phyloP scores from a whole-genome alignment of 768 basidiomycete species.

The Boletus reticuloceps region DNA sequence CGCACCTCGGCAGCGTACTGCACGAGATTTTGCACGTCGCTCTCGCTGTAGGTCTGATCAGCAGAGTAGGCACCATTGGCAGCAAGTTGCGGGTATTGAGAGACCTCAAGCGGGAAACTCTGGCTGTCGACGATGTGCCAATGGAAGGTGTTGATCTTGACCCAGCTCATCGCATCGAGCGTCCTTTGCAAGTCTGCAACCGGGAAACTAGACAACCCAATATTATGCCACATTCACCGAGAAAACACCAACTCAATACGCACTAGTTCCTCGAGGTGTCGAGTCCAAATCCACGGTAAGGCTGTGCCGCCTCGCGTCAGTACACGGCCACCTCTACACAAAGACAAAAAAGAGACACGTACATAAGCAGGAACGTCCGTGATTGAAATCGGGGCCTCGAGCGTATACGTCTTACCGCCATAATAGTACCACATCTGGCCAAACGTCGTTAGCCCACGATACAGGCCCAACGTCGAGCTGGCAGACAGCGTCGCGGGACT shows the following conservation, averaged over 20 bases:
- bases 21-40: conserved; percentile 59
- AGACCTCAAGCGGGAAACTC: conserved; percentile 70
- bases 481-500: conserved; percentile 38
- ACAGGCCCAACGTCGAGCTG: conserved; percentile 47
- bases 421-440: conserved; percentile 49
- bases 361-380: conserved; percentile 49
- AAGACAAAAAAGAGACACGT: neutral
- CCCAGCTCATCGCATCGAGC: conserved; percentile 52
- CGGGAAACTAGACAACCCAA: conserved; percentile 43
- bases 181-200: conserved; percentile 40
- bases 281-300: conserved; percentile 41
- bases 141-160: conserved; percentile 69
- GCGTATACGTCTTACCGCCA: conserved; percentile 33
- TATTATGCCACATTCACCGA: no score
- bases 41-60: conserved; percentile 47
- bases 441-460: conserved; percentile 56
- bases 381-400: conserved; percentile 41
- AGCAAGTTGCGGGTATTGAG: conserved; percentile 59
- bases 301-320: conserved; percentile 15
- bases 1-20: conserved; percentile 69
- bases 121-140: conserved; percentile 87
- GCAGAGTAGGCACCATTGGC: conserved; percentile 66
- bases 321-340: neutral
- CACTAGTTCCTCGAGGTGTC: conserved; percentile 48
- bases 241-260: neutral